Evolutionary conservation across 768 basidiomycete species (phyloP).

Genomic region (Lactifluus pinguis): DNA sequence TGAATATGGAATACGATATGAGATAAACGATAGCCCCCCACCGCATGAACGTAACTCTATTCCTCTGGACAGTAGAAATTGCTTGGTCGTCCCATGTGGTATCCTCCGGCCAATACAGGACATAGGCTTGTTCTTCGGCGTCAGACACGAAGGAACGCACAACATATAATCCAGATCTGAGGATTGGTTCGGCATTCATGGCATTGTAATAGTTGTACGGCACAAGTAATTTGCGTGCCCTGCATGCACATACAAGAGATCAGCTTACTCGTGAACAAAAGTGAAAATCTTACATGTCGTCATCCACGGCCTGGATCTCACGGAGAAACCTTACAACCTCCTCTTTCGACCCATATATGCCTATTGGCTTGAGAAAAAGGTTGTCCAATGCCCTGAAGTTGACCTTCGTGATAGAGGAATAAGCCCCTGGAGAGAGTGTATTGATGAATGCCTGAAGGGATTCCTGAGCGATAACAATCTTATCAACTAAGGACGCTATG

Average conservation of each 20-base stretch:
- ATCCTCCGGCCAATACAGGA: constrained; percentile 56
- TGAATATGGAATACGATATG: not conserved
- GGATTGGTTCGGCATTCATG: constrained; percentile 20
- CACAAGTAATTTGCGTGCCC: constrained; percentile 20
- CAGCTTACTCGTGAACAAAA: not conserved
- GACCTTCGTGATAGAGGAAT: constrained; percentile 43
- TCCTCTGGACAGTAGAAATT: constrained; percentile 36
- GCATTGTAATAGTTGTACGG: constrained; percentile 10
- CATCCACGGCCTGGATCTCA: constrained; percentile 30
- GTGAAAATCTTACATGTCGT: constrained; percentile 30
- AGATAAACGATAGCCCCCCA: constrained; percentile 21
- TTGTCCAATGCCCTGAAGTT: constrained; percentile 46
- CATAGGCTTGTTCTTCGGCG: constrained; percentile 30
- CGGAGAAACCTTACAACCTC: constrained; percentile 40
- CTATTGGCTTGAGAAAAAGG: constrained; percentile 39
- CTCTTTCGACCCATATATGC: constrained; percentile 46
- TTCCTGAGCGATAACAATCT: constrained; percentile 48
- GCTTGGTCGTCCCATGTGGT: constrained; percentile 50
- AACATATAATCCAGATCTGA: constrained; percentile 46
- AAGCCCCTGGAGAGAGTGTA: constrained; percentile 41
- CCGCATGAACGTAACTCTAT: constrained; percentile 58
- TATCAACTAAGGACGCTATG: constrained; percentile 37
- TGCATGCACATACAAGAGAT: constrained; percentile 4
- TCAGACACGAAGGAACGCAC: constrained; percentile 21
- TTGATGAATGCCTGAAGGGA: constrained; percentile 43